Evolutionary conservation across 495 filamentous ascomycete genomes (phyloP).

Genomic region (Pyronema omphalodes): DNA sequence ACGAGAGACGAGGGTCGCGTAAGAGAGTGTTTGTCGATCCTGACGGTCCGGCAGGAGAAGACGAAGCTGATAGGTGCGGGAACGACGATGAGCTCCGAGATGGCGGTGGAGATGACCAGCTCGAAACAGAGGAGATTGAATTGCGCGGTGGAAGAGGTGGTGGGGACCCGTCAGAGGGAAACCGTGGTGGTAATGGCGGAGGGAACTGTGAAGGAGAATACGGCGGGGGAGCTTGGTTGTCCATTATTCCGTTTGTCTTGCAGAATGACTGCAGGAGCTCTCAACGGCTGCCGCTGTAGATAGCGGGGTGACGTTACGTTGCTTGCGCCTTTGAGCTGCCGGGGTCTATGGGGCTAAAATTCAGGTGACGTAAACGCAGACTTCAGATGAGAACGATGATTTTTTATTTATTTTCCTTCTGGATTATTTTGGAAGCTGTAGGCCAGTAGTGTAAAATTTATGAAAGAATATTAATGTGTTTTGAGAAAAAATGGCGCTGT

Average conservation of each 20-base stretch:
- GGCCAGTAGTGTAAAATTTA: too few relatives aligned
- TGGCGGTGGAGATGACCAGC: background rate
- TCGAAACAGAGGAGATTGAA: background rate
- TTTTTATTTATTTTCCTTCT: too few relatives aligned
- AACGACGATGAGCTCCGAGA: background rate
- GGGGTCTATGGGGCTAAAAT: too few relatives aligned
- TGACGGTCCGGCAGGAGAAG: background rate
- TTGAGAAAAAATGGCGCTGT: too few relatives aligned
- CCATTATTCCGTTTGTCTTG: background rate
- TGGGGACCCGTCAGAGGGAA: background rate
- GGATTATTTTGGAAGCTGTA: too few relatives aligned
- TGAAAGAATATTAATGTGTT: too few relatives aligned
- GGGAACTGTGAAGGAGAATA: background rate
- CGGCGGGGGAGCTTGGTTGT: background rate
- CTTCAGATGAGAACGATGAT: too few relatives aligned
- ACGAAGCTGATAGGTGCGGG: background rate
- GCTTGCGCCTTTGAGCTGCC: too few relatives aligned
- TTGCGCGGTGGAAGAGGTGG: conserved; percentile 1
- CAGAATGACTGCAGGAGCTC: background rate
- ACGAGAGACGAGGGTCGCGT: conserved; percentile 1
- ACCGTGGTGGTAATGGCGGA: background rate
- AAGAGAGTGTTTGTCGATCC: background rate
- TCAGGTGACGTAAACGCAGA: too few relatives aligned
- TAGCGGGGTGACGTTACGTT: too few relatives aligned
- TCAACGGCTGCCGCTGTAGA: too few relatives aligned